Evolutionary conservation across 495 filamentous ascomycete species (phyloP).

Genomic region (Penicillium paxilli): DNA sequence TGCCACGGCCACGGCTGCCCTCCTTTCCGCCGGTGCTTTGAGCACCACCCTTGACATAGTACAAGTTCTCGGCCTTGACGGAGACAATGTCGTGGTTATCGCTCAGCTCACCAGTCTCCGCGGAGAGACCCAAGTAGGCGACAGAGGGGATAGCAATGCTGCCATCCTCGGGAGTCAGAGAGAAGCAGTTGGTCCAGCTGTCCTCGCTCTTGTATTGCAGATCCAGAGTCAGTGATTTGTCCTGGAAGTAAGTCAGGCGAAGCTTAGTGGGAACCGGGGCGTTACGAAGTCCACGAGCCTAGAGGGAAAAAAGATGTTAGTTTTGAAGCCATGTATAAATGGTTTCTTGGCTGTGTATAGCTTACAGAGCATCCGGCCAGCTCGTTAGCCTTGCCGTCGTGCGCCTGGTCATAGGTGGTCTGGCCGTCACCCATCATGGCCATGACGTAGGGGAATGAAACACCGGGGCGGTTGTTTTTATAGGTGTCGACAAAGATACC

Average conservation of each 20-base stretch:
- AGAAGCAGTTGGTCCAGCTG: constrained; percentile 90
- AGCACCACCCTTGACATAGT: constrained; percentile 54
- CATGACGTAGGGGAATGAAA: constrained; percentile 97
- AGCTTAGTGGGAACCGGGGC: constrained; percentile 78
- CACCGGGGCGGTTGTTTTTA: constrained; percentile 97
- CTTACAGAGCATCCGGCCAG: constrained; percentile 86
- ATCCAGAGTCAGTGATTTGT: constrained; percentile 87
- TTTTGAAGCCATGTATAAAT: not conserved
- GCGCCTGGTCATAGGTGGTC: constrained; percentile 87
- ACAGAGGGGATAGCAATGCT: constrained; percentile 83
- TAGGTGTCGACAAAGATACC: constrained; percentile 99
- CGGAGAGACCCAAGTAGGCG: constrained; percentile 91
- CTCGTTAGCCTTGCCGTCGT: constrained; percentile 93
- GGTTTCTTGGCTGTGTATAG: not conserved
- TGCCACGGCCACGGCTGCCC: constrained; percentile 34
- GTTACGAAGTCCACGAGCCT: constrained; percentile 85
- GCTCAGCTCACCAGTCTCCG: constrained; percentile 93
- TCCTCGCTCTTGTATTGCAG: constrained; percentile 89
- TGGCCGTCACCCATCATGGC: constrained; percentile 95
- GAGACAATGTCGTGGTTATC: constrained; percentile 98
- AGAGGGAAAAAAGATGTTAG: constrained; percentile 7
- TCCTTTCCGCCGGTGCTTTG: constrained; percentile 37
- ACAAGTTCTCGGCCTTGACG: constrained; percentile 85
- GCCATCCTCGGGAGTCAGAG: constrained; percentile 56
- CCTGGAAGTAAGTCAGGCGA: constrained; percentile 92